A percentile compares a stretch with the other conserved stretches of the same genome.
Evolutionary conservation across 179 eudicot genomes (phyloP).

Genomic region (Drosera spatulata): DNA sequence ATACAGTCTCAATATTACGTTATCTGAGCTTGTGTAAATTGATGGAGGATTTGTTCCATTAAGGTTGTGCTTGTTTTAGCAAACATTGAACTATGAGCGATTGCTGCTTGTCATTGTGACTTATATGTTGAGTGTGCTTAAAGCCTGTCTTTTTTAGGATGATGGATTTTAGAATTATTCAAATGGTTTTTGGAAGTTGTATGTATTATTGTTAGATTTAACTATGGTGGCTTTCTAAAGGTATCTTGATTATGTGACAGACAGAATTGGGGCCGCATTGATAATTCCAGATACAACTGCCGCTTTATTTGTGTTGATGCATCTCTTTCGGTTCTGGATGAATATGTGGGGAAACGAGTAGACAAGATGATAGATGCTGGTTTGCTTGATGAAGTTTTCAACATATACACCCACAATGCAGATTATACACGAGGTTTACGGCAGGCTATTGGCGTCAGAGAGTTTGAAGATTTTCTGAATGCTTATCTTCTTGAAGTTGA

Average conservation of each 20-base stretch:
- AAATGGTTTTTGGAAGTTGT: no score
- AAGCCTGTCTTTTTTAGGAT: no score
- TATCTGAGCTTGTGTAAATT: no score
- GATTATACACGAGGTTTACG: constrained; percentile 9
- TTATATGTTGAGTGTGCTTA: no score
- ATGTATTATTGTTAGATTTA: no score
- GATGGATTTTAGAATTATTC: no score
- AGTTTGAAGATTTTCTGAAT: constrained; percentile 3
- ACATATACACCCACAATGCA: not conserved
- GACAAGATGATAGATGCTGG: constrained; percentile 11
- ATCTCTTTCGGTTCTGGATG: constrained; percentile 1
- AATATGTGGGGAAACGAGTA: constrained; percentile 2
- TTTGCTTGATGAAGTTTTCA: constrained; percentile 4
- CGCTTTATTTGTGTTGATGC: constrained; percentile 12
- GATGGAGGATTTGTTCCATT: no score
- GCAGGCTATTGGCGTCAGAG: constrained; percentile 10
- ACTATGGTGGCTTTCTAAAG: no score
- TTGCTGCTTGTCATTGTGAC: no score
- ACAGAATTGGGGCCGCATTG: constrained; percentile 91
- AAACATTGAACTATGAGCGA: no score
- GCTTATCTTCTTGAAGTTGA: constrained; percentile 17
- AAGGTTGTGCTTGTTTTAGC: no score
- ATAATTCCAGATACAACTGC: constrained; percentile 18
- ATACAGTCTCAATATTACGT: no score
- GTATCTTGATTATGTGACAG: constrained; percentile 2